phyloP scores from a whole-genome alignment of 768 basidiomycete genomes.

The Arthromyces matolae region DNA sequence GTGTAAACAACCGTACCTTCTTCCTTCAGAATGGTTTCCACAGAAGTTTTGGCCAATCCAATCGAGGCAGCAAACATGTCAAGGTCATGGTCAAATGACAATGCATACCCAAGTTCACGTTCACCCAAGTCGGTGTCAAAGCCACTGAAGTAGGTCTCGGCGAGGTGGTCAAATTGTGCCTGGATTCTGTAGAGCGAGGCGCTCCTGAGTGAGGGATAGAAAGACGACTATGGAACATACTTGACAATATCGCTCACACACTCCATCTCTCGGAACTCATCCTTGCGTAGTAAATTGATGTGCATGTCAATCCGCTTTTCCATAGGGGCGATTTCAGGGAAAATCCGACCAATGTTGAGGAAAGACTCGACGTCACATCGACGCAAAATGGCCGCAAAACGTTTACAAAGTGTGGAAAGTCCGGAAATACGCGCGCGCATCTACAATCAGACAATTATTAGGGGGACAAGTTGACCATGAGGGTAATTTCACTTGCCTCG shows the following conservation, averaged over 20 bases:
- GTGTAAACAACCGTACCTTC: constrained; percentile 47
- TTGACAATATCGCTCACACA: constrained; percentile 87
- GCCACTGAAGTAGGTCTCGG: constrained; percentile 79
- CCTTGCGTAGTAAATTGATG: constrained; percentile 74
- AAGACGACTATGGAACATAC: constrained; percentile 40
- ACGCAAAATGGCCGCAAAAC: constrained; percentile 81
- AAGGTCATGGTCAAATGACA: constrained; percentile 84
- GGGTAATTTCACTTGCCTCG: constrained; percentile 53
- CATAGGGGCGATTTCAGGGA: constrained; percentile 78
- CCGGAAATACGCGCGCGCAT: constrained; percentile 82
- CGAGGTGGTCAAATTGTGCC: constrained; percentile 89
- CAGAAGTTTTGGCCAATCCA: constrained; percentile 83
- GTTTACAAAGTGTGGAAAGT: constrained; percentile 80
- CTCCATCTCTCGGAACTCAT: constrained; percentile 92
- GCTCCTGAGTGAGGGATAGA: constrained; percentile 1
- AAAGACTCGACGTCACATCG: constrained; percentile 83
- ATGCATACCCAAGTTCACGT: constrained; percentile 78
- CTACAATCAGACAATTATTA: constrained; percentile 32
- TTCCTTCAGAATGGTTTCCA: constrained; percentile 69
- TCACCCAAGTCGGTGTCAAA: constrained; percentile 89
- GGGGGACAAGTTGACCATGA: neutral
- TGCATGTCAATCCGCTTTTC: constrained; percentile 94
- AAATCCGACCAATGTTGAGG: constrained; percentile 79
- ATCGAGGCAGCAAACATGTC: constrained; percentile 93
- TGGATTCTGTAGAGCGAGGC: constrained; percentile 68